These are phyloP conservation scores for Akanthomyces dipterigenus DNA, from an alignment of 2,329 filamentous ascomycete genomes.

Conservation along the genomic window DNA sequence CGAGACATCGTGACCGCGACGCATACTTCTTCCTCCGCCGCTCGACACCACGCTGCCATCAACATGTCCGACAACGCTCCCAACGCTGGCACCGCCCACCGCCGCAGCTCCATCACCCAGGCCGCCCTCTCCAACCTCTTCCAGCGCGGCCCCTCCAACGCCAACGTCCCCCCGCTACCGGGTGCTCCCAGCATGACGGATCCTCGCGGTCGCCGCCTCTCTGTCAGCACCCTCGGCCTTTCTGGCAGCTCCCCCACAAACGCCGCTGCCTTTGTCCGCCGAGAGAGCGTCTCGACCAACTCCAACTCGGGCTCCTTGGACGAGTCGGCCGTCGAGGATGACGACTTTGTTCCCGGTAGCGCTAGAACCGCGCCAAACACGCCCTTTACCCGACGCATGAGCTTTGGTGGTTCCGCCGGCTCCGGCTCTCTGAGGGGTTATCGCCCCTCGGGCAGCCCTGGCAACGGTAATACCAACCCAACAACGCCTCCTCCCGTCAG, in stretches of 20 bases:
- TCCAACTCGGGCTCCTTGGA: conserved; percentile 54
- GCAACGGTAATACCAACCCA: conserved; percentile 53
- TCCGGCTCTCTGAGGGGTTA: conserved; percentile 60
- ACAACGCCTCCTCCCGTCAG: conserved; percentile 27
- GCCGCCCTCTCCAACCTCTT: conserved; percentile 54
- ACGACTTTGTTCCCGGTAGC: conserved; percentile 44
- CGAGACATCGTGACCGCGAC: conserved; percentile 15
- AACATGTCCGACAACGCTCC: conserved; percentile 30
- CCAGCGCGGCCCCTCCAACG: conserved; percentile 47
- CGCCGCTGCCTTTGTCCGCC: conserved; percentile 46
- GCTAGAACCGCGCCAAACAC: conserved; percentile 57
- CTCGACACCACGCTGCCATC: conserved; percentile 16
- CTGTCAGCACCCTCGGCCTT: conserved; percentile 67
- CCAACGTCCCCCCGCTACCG: conserved; percentile 31
- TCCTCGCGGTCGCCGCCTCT: conserved; percentile 61
- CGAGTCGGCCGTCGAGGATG: conserved; percentile 67
- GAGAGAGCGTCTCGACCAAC: conserved; percentile 64
- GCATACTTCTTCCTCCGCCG: conserved; percentile 16
- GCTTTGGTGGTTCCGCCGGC: conserved; percentile 72
- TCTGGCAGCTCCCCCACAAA: conserved; percentile 62
- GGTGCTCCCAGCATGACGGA: conserved; percentile 39
- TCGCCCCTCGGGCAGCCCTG: conserved; percentile 50
- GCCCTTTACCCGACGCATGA: conserved; percentile 78
- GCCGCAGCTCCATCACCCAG: conserved; percentile 51
- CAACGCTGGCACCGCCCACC: conserved; percentile 30